Percentiles rank a stretch among this genome's conserved stretches.
Conservation (phyloP, 768 basidiomycete genomes). For the Tylopilus sp. region DNA sequence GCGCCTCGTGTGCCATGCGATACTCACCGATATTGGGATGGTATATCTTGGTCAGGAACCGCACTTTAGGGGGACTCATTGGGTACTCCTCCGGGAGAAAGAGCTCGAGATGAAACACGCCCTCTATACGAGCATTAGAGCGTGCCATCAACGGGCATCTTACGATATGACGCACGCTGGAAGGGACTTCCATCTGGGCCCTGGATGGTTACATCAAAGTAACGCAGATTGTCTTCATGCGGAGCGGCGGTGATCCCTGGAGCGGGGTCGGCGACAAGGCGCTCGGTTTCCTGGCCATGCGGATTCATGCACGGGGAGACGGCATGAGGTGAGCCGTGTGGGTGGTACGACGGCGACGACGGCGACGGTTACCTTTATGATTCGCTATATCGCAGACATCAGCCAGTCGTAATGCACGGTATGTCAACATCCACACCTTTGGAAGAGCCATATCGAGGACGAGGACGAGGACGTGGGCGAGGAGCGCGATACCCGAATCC, state of each 20-base stretch:
- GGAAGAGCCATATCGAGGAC: conserved; percentile 33
- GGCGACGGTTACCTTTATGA: conserved; percentile 44
- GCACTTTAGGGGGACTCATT: conserved; percentile 98
- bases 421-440: conserved; percentile 26
- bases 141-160: not conserved
- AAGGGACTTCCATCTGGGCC: conserved; percentile 96
- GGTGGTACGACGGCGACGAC: conserved; percentile 13
- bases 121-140: conserved; percentile 50
- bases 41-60: conserved; percentile 97
- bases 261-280: conserved; percentile 93
- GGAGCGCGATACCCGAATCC: conserved; percentile 8
- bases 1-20: not conserved
- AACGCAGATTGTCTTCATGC: conserved; percentile 95
- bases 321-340: conserved; percentile 19
- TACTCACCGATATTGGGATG: conserved; percentile 96
- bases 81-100: conserved; percentile 99
- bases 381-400: conserved; percentile 36
- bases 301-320: conserved; percentile 11
- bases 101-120: conserved; percentile 92
- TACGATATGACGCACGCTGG: conserved; percentile 52
- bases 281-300: conserved; percentile 82
- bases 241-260: conserved; percentile 95
- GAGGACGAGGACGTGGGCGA: too few species aligned
- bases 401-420: not conserved
- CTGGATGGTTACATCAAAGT: conserved; percentile 97